Evolutionary conservation across 2,329 filamentous ascomycete genomes (phyloP), one percentile per base, ranked within the genome.

Genomic region (Incumbomyces lentus): DNA sequence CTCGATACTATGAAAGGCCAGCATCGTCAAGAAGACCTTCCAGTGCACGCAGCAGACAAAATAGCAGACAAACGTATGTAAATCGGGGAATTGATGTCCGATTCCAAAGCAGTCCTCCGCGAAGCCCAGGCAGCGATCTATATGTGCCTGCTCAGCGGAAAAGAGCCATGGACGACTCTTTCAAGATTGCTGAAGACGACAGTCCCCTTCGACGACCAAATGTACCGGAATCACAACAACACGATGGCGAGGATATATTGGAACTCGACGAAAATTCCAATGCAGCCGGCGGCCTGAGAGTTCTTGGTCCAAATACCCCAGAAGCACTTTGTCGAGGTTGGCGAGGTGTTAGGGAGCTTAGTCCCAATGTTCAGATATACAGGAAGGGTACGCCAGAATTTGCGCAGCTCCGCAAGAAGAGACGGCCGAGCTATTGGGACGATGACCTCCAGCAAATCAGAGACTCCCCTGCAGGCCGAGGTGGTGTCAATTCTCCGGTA

Each of bases 351-450:
- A 49, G 46, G 40, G 53, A 56, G 31, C 40, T 58, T 12, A 58
- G 53, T 39, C 54, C 54, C 4, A 55, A 58, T 37, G 54, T 58
- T 13, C 51, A 44, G 40, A 22, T 46, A 5, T 53, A 39, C 42
- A 48, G 53, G 36, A 56, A 55, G 35, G 47, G 49, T 1, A 44
- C 26, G 29, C 30, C 44, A 26, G 46, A 44, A 43, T 34, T 32
- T 17, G 6, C 34, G 4, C 33, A 46, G 30, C 22, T 45, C 6
- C 40, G 53, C 40, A 53, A 54, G 46, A 56, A 57, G 40, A 45
- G 53, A 33, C 36, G 55, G 22, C 53, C 53, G 13, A 57, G 55
- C 33, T 57, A 57, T 34, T 57, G 55, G 53, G 55, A 57, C 38
- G 47, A 46, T 14, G 55, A 57, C 42, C 47, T 57, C 22, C 47